Base-by-base conservation (phyloP, 1,284 basidiomycete genomes). In the Gomphus bonarii region DNA sequence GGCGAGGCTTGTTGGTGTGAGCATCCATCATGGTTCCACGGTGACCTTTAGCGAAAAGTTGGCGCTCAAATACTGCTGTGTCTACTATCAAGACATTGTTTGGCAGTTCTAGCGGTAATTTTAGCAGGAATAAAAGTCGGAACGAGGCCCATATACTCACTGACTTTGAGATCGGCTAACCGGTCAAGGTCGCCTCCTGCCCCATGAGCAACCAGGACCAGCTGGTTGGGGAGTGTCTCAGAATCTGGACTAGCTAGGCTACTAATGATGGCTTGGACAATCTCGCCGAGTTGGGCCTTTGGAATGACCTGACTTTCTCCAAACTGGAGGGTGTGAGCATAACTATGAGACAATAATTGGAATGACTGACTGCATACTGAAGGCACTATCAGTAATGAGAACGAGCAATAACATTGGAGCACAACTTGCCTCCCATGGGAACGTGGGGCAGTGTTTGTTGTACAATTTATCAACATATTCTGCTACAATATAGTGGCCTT, bases 161-260 rank as follows among this genome's bases (percentile, higher is more conserved):
- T 84, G 63, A 88, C 85, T 68, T 80, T 82, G 76, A 88, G 81
- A 51, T 88, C 85, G 57, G 86, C 82, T 44, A 89, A 70, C 16
- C 79, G 75, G 30, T 77, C 71, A 16, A 88, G 67, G 60, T 82
- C 76, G 5, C 75, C 74, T 46, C 70, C 69, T 43, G 79, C 69
- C 30, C 86, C 85, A 61, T 90, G 81, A 1, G 76, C 81, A n/a
- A 93, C 77, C 3, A 93, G 73, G 25, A 93, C 81, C 43, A 93
- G 80, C 7, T 75, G 77, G 66, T 92, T 93, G 35, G 85, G 66
- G 0, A 75, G 68, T 3, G 78, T 83, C 63, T 92, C 89, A 4
- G 82, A 84, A 64, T 91, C 89, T 0, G 91, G 90, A 56, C 82
- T 86, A 1, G 82, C 75, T 22, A 92, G 77, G 61, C 82, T 84